Percentiles rank a stretch among this genome's conserved stretches.
Evolutionary conservation across 75 land plant genomes (phyloP).

Genomic region (Cupressus sempervirens): DNA sequence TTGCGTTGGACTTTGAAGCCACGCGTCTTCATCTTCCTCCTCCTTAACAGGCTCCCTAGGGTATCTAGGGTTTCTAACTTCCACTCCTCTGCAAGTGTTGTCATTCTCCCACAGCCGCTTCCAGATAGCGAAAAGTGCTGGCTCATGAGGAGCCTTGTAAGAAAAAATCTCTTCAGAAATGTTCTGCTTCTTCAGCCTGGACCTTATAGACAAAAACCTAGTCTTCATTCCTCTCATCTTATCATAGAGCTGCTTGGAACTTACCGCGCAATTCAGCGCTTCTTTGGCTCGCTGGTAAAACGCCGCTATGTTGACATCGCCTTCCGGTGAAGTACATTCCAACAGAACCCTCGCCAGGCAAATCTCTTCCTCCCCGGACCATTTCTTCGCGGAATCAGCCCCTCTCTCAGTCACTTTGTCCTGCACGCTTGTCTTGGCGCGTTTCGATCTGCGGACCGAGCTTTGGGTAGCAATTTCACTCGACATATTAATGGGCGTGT

Average conservation of each 20-base stretch:
- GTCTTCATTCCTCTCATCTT: slow-evolving; percentile 1
- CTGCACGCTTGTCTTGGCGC: background rate
- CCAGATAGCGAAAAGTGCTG: background rate
- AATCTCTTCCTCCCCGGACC: background rate
- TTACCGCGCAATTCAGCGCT: background rate
- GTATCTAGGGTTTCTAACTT: background rate
- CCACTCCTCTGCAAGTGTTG: background rate
- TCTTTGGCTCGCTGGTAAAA: slow-evolving; percentile 2
- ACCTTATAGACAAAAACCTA: background rate
- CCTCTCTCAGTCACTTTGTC: background rate
- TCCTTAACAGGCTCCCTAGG: background rate
- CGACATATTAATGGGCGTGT: background rate
- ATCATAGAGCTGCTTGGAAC: background rate
- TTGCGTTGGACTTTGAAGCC: background rate
- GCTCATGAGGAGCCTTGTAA: background rate
- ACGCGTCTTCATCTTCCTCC: background rate
- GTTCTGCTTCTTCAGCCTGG: background rate
- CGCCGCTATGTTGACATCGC: background rate
- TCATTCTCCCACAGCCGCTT: background rate
- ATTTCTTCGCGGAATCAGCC: background rate
- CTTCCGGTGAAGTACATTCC: background rate
- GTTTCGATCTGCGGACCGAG: background rate
- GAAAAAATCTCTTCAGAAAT: background rate
- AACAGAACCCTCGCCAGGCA: background rate
- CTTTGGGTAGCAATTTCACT: background rate